phyloP scores from a whole-genome alignment of 768 basidiomycete species.

The Hysterangium stoloniferum region DNA sequence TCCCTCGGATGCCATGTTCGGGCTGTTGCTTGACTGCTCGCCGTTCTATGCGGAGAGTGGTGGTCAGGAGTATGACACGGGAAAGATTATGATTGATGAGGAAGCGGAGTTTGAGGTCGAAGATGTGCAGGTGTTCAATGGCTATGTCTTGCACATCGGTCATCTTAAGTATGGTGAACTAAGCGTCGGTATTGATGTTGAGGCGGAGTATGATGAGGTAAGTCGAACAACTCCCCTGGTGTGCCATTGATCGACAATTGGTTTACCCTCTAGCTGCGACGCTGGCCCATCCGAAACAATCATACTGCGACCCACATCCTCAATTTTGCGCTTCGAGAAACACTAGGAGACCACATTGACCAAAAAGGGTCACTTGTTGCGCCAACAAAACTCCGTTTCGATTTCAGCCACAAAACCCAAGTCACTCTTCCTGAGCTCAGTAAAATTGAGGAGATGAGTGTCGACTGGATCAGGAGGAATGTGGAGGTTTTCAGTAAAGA shows the following conservation, averaged over 20 bases:
- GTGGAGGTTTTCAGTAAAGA: constrained; percentile 88
- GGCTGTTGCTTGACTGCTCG: constrained; percentile 83
- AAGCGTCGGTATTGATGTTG: constrained; percentile 69
- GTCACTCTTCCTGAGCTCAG: constrained; percentile 68
- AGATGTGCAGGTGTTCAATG: constrained; percentile 90
- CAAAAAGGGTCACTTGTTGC: constrained; percentile 98
- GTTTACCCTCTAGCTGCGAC: constrained; percentile 51
- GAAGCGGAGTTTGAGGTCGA: constrained; percentile 87
- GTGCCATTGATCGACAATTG: neutral
- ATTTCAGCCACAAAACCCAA: constrained; percentile 93
- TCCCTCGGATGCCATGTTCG: constrained; percentile 62
- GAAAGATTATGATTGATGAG: constrained; percentile 89
- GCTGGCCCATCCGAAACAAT: constrained; percentile 95
- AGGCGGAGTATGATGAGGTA: constrained; percentile 91
- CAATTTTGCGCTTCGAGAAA: constrained; percentile 87
- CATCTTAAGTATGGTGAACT: constrained; percentile 83
- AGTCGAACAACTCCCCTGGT: constrained; percentile 11
- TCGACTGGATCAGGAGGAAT: constrained; percentile 86
- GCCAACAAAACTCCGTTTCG: constrained; percentile 91
- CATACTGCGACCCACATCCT: constrained; percentile 99
- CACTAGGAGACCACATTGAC: constrained; percentile 95
- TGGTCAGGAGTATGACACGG: constrained; percentile 96
- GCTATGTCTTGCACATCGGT: constrained; percentile 93
- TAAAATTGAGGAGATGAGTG: constrained; percentile 76
- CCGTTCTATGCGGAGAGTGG: constrained; percentile 98